Percentiles rank a stretch among this genome's conserved stretches.
Conservation (phyloP, 2,329 filamentous ascomycete genomes). For the Trichoderma sp. region DNA sequence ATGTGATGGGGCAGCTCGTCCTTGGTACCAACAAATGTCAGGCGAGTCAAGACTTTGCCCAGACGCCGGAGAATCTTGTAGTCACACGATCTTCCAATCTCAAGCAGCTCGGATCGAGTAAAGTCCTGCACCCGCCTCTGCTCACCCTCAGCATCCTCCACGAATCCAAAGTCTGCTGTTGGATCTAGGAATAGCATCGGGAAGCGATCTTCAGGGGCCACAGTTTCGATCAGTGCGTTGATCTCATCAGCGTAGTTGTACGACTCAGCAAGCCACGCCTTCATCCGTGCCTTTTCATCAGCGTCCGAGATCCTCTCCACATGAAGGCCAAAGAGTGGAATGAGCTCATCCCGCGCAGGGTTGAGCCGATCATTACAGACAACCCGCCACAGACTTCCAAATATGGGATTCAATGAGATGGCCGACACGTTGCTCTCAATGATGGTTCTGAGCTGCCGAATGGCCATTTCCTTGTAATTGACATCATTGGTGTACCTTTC, state of each 20-base stretch:
- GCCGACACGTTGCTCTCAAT: constrained; percentile 46
- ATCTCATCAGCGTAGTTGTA: constrained; percentile 52
- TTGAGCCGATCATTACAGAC: constrained; percentile 50
- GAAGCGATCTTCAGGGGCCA: constrained; percentile 42
- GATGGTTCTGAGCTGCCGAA: constrained; percentile 43
- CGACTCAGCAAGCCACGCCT: constrained; percentile 51
- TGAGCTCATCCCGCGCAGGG: constrained; percentile 42
- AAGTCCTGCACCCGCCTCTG: constrained; percentile 37
- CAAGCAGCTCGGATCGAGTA: constrained; percentile 49
- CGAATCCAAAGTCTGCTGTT: constrained; percentile 40
- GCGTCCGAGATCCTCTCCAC: constrained; percentile 39
- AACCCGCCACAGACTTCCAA: constrained; percentile 51
- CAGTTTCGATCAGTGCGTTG: constrained; percentile 36
- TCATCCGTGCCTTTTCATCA: constrained; percentile 43
- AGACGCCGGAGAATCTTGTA: constrained; percentile 48
- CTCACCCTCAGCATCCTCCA: constrained; percentile 21
- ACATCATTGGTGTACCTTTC: constrained; percentile 43
- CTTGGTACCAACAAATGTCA: constrained; percentile 45
- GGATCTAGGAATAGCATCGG: constrained; percentile 54
- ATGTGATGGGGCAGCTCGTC: constrained; percentile 48
- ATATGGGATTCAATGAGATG: constrained; percentile 52
- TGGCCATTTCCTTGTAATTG: constrained; percentile 41
- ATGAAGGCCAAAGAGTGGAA: constrained; percentile 44
- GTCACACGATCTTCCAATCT: constrained; percentile 54
- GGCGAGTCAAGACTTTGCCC: constrained; percentile 47